Conservation (phyloP, 371 early-diverging fungal genomes). For the Funneliformis caledonium region DNA sequence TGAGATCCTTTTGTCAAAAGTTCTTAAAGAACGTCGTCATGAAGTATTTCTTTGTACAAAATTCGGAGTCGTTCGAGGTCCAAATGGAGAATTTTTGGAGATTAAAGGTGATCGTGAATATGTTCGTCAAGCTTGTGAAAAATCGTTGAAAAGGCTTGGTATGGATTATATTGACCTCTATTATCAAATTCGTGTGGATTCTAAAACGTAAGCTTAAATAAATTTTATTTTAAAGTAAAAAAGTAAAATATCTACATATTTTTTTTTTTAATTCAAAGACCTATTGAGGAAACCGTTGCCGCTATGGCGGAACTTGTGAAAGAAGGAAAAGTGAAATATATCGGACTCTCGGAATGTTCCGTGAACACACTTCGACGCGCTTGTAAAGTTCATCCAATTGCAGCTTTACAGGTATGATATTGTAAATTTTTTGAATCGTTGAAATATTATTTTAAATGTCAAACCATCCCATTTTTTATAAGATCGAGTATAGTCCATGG, state of each 20-base stretch:
- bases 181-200: conserved; percentile 61
- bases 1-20: background rate
- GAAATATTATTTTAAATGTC: background rate
- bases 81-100: conserved; percentile 38
- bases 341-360: conserved; percentile 64
- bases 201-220: conserved; percentile 42
- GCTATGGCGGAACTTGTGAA: conserved; percentile 66
- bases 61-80: conserved; percentile 45
- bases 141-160: conserved; percentile 53
- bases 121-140: conserved; percentile 53
- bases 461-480: background rate
- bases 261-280: conserved; percentile 37
- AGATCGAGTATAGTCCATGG: conserved; percentile 49
- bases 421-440: background rate
- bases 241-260: background rate
- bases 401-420: conserved; percentile 59
- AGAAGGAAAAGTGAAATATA: conserved; percentile 60
- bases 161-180: conserved; percentile 61
- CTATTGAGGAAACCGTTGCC: conserved; percentile 59
- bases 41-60: conserved; percentile 60
- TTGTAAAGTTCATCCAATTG: conserved; percentile 66
- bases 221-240: no score
- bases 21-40: conserved; percentile 46
- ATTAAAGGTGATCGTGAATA: conserved; percentile 55
- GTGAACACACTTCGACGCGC: conserved; percentile 61